Evolutionary conservation across 1,284 basidiomycete genomes (phyloP), one percentile per base, ranked within the genome.

Genomic region (Agroathelia rolfsii): DNA sequence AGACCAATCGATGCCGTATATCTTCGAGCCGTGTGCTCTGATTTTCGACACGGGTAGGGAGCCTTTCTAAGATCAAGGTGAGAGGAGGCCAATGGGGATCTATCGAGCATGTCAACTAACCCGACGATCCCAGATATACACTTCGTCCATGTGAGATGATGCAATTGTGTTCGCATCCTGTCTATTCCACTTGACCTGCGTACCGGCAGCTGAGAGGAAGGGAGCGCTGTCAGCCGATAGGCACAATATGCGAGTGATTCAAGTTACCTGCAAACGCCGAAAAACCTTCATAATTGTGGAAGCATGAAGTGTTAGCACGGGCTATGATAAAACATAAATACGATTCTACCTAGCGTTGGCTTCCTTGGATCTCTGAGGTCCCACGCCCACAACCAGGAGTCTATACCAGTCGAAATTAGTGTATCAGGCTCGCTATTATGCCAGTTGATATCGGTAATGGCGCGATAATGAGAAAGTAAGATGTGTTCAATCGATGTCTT

Each of bases 381-480:
- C 88, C 90, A 96, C 11, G 77, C 76, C 76, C 82, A 87, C 9
- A 89, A 47, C 83, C 83, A 87, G 0, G 79, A 73, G 46, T 86
- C 83, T 28, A 86, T 78, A 0, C 82, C 81, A 1, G 77, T 82
- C 42, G 81, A 84, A 13, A 74, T 72, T 2, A 87, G 78, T 5
- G 70, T 63, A 40, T 92, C 77, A 2, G 81, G 79, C 46, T 90
- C 79, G 9, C 72, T 70, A 0, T 84, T 83, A 45, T 90, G 85
- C 90, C 93, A 96, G 48, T 96, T 95, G 49, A 95, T 88, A 49
- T 96, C 92, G 3, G 92, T 94, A 42, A 95, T 89, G 3, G 90
- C 88, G 30, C 92, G 77, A 40, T 87, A 86, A 49, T 95, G 92
- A 0, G 85, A 81, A 40, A 82, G 80, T 5, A 95, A 60, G 24